A percentile compares a stretch with the other conserved stretches of the same genome.
Evolutionary conservation across 352 stramenopile genomes (phyloP).

Genomic region (Phytophthora boehmeriae): DNA sequence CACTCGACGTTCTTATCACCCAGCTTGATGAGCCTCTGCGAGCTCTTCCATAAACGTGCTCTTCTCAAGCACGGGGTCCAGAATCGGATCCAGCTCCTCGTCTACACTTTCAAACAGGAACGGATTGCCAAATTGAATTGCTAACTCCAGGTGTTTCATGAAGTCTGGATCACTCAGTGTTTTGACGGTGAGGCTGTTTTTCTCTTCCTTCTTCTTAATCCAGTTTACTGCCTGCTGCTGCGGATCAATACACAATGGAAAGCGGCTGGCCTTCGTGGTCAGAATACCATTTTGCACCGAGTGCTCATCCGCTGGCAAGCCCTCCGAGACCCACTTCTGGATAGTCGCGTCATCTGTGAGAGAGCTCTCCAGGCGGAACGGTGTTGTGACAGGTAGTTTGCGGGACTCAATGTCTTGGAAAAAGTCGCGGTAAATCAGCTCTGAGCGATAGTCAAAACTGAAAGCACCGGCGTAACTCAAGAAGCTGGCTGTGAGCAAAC

Average conservation of each 20-base stretch:
- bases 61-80: slow-evolving; percentile 94
- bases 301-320: slow-evolving; percentile 93
- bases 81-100: slow-evolving; percentile 95
- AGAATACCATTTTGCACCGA: slow-evolving; percentile 96
- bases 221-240: slow-evolving; percentile 96
- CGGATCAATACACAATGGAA: slow-evolving; percentile 95
- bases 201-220: slow-evolving; percentile 96
- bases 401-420: slow-evolving; percentile 83
- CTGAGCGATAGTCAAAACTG: slow-evolving; percentile 89
- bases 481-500: slow-evolving; percentile 90
- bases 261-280: slow-evolving; percentile 93
- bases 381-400: slow-evolving; percentile 83
- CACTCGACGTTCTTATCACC: slow-evolving; percentile 95
- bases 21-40: slow-evolving; percentile 91
- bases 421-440: slow-evolving; percentile 91
- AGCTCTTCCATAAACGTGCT: slow-evolving; percentile 92
- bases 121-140: slow-evolving; percentile 95
- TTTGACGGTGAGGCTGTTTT: slow-evolving; percentile 93
- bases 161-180: slow-evolving; percentile 94
- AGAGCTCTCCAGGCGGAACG: slow-evolving; percentile 90
- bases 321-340: slow-evolving; percentile 94
- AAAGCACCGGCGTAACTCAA: slow-evolving; percentile 92
- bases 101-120: slow-evolving; percentile 96
- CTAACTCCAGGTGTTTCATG: slow-evolving; percentile 95
- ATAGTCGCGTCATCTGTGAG: slow-evolving; percentile 94